Base-by-base conservation (phyloP, 1,284 basidiomycete species). In the Moniliophthora roreri region DNA sequence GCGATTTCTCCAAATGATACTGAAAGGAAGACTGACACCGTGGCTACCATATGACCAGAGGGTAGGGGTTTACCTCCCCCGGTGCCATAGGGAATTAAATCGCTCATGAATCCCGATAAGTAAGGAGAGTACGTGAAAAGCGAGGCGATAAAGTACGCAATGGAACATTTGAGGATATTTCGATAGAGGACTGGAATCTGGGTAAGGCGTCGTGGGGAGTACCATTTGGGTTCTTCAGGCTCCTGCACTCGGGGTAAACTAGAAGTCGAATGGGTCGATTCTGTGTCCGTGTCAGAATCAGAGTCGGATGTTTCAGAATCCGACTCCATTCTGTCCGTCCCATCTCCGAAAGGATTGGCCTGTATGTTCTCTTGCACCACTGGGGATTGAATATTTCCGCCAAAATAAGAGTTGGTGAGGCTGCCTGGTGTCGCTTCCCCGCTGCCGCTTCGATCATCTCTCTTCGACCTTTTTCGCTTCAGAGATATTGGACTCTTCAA, bases 141-240 rank as follows among this genome's bases (percentile, higher is more conserved):
- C 0, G 92, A 94, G 2, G 82, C 95, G 55, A 98, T 70, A 54
- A 94, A 84, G 68, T 99, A 99, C 0, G 95, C 91, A 9, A 98
- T 75, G 0, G 86, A 82, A 69, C 96, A 99, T 73, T 98, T 98
- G 62, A 95, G 68, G 46, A 98, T 85, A 64, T 90, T 91, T 39
- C 80, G 79, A 57, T 85, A 82, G 6, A 89, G 60, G 2, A 78
- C 60, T 2, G 84, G 75, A 28, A 86, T 54, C 3, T 54, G 34
- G 0, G 62, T 60, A 13, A 63, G 51, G 26, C 62, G 58, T 52
- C 16, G 52, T 38, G 10, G 62, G 53, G 9, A 63, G 63, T 46
- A 58, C 61, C 58, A 54, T 35, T 44, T 53, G 2, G 49, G 24
- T 26, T 55, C 16, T 28, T 48, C 48, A n/a, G 48, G 44, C 18